Evolutionary conservation across 2,329 filamentous ascomycete genomes (phyloP).

Genomic region (Myriosclerotinia duriaeana): DNA sequence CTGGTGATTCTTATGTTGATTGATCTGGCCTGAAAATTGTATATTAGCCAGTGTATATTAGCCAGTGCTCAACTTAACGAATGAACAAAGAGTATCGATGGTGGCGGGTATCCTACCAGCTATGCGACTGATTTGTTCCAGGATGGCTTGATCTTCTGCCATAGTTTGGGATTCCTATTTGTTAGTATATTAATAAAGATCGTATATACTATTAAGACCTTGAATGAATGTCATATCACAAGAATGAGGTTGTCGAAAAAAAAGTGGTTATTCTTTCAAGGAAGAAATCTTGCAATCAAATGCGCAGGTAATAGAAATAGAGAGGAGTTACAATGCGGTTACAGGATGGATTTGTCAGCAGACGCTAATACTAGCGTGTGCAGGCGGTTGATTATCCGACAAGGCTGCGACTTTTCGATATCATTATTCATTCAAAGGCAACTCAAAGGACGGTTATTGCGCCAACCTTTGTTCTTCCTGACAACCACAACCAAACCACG

Average conservation of each 20-base stretch:
- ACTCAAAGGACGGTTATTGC: slow-evolving; percentile 10
- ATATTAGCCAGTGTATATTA: slow-evolving; percentile 22
- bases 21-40: slow-evolving; percentile 65
- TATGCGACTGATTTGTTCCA: slow-evolving; percentile 56
- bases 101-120: slow-evolving; percentile 48
- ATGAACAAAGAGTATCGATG: slow-evolving; percentile 50
- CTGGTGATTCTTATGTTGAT: slow-evolving; percentile 70
- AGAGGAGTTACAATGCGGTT: not conserved
- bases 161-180: slow-evolving; percentile 35
- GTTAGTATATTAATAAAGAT: slow-evolving; percentile 28
- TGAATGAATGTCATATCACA: not conserved
- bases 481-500: not conserved
- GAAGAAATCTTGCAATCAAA: not conserved
- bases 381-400: slow-evolving; percentile 10
- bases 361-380: slow-evolving; percentile 5
- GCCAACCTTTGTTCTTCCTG: not conserved
- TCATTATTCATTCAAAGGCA: not conserved
- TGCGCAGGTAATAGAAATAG: not conserved
- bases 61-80: not conserved
- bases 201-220: not conserved
- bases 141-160: slow-evolving; percentile 55
- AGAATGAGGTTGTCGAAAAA: not conserved
- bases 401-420: slow-evolving; percentile 16
- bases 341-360: slow-evolving; percentile 19
- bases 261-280: not conserved